A percentile compares a stretch with the other conserved stretches of the same genome.
These are phyloP conservation scores for Monosporozyma aerobia DNA, from an alignment of 805 yeast species.

Conservation along the genomic window DNA sequence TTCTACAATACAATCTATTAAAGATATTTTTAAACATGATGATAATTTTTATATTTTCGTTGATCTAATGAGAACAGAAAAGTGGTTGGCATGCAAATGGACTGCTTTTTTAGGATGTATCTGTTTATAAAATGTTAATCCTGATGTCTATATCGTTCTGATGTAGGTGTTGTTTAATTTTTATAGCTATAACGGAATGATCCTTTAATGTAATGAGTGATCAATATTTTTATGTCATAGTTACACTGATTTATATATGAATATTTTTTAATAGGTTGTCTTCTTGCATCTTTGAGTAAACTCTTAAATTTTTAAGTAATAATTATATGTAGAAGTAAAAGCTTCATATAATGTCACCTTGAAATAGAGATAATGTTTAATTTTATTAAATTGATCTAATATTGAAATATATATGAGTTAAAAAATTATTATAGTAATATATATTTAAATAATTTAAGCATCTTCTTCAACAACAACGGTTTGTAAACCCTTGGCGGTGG, in stretches of 20 bases:
- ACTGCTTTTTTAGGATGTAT: constrained; percentile 10
- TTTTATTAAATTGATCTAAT: neutral
- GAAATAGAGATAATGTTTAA: neutral
- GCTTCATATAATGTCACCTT: neutral
- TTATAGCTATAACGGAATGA: constrained; percentile 7
- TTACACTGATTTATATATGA: constrained; percentile 15
- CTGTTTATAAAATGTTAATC: constrained; percentile 4
- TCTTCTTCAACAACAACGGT: constrained; percentile 93
- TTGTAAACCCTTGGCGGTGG: constrained; percentile 94
- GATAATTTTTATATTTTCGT: constrained; percentile 26
- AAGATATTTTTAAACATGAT: constrained; percentile 15
- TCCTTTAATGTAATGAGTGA: constrained; percentile 58
- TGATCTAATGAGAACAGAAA: constrained; percentile 27
- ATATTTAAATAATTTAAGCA: constrained; percentile 23
- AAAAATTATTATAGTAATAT: neutral
- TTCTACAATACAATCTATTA: neutral
- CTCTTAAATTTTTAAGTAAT: neutral
- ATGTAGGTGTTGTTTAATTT: constrained; percentile 3
- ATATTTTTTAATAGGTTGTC: neutral
- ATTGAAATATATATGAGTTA: neutral
- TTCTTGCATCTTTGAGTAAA: neutral
- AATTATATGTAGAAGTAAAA: neutral
- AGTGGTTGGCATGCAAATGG: constrained; percentile 12
- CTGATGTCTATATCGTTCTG: constrained; percentile 16
- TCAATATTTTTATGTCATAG: constrained; percentile 52